Base-by-base conservation (phyloP, 1,284 basidiomycete genomes). In the Flammula alnicola region DNA sequence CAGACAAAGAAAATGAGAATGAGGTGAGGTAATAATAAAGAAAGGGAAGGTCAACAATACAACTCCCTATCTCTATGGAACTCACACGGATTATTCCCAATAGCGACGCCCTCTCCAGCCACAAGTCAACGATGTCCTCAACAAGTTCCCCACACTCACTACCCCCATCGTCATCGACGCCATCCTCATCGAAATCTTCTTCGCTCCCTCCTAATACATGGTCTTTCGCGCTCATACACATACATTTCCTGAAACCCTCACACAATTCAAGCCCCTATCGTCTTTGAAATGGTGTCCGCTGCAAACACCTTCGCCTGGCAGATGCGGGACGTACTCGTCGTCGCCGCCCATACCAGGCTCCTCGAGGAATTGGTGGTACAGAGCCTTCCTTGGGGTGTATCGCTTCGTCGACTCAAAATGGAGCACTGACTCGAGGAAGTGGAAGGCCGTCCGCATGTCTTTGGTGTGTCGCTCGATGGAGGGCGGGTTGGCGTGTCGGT, bases 291-390 rank as follows among this genome's bases (percentile, higher is more conserved):
- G 88, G 56, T 71, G 74, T 38, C 76, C 69, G 16, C 72, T 74
- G 63, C 88, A 91, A 6, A 79, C 71, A 1, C 87, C 88, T 52
- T 79, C 72, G 1, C 84, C 86, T 47, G 78, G 79, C 20, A 78
- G 80, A 63, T 87, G 84, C 11, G 88, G 88, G 49, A 83, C 79
- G 56, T 78, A 77, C 44, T 80, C 80, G 48, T 88, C 85, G 46
- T 91, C 59, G 1, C 38, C 47, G 19, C 31, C 36, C 32, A 48
- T 42, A 5, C 47, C 44, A 14, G 57, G 30, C 37, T 68, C 64
- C 2, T 75, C 74, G 22, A 96, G 75, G 70, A 95, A 96, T 1
- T 80, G 77, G 64, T 96, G 93, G 53, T 81, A 79, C 43, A 97
- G 75, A 4, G 90, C 91, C 7, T 80, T 73, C 6, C 79, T 77